Conservation (phyloP, 2,329 filamentous ascomycete species). For the Hirsutella rhossiliensis region DNA sequence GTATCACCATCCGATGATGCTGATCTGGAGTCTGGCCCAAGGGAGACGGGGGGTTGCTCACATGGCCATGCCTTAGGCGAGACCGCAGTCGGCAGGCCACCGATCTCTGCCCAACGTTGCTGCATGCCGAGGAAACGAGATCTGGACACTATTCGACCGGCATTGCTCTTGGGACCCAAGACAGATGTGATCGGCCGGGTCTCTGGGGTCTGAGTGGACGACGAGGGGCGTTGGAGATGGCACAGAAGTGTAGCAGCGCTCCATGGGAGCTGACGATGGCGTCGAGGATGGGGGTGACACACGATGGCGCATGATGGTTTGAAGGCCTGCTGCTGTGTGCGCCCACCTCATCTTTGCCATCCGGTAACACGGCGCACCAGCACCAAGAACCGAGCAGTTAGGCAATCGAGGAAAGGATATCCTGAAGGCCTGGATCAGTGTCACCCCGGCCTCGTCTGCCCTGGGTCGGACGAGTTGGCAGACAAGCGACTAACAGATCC, state of each 20-base stretch:
- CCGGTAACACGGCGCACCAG: neutral
- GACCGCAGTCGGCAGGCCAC: too few species aligned
- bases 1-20: neutral
- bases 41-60: neutral
- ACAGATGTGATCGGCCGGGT: too few species aligned
- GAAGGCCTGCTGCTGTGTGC: neutral
- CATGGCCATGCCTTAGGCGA: neutral
- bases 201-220: too few species aligned
- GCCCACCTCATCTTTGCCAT: neutral
- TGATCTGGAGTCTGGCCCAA: neutral
- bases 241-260: neutral
- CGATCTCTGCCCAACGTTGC: too few species aligned
- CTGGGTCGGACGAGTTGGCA: neutral
- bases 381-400: neutral
- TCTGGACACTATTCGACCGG: neutral
- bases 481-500: neutral
- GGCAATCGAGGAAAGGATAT: neutral
- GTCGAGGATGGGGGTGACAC: neutral
- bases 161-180: too few species aligned
- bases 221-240: too few species aligned
- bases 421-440: neutral
- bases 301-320: slow-evolving; percentile 1
- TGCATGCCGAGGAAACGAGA: neutral
- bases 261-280: neutral
- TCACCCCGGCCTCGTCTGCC: neutral